Conservation (phyloP, 352 stramenopile species). For the Phytopythium delawarense region DNA sequence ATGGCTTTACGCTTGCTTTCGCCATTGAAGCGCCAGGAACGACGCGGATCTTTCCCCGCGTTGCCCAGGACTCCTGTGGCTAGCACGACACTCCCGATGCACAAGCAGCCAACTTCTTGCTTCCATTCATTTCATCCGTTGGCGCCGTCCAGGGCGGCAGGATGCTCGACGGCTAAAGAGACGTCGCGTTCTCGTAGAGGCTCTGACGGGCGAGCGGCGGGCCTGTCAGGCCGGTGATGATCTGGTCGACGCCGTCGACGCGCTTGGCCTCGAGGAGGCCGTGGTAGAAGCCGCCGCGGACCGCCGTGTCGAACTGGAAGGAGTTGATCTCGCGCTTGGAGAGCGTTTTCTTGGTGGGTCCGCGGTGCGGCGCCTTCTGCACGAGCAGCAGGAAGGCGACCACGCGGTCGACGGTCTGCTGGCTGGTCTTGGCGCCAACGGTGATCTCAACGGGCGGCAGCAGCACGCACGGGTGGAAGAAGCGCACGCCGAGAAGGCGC, state of each 20-base stretch:
- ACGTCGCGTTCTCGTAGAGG: slow-evolving; percentile 30
- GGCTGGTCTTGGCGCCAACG: slow-evolving; percentile 27
- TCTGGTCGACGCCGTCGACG: slow-evolving; percentile 23
- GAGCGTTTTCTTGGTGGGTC: slow-evolving; percentile 55
- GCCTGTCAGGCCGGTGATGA: slow-evolving; percentile 37
- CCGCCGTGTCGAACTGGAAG: slow-evolving; percentile 63
- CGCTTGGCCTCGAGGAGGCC: slow-evolving; percentile 48
- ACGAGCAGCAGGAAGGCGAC: slow-evolving; percentile 42
- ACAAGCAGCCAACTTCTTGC: not conserved
- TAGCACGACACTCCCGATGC: not conserved
- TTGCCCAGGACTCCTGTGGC: not conserved
- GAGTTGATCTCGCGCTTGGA: slow-evolving; percentile 46
- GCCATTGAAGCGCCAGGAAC: not conserved
- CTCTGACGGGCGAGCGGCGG: slow-evolving; percentile 30
- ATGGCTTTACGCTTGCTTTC: not conserved
- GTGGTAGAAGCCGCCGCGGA: slow-evolving; percentile 58
- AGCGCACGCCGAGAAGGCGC: slow-evolving; percentile 61
- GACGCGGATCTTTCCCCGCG: not conserved
- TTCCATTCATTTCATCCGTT: not conserved
- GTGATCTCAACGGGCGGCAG: slow-evolving; percentile 62
- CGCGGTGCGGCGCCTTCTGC: slow-evolving; percentile 60
- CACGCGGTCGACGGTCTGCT: slow-evolving; percentile 35
- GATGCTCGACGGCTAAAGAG: slow-evolving; percentile 4
- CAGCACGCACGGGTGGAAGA: slow-evolving; percentile 71
- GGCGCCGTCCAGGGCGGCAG: not conserved